Evolutionary conservation across 129 eudicot genomes (phyloP).

Genomic region (Ambrosia trifida): DNA sequence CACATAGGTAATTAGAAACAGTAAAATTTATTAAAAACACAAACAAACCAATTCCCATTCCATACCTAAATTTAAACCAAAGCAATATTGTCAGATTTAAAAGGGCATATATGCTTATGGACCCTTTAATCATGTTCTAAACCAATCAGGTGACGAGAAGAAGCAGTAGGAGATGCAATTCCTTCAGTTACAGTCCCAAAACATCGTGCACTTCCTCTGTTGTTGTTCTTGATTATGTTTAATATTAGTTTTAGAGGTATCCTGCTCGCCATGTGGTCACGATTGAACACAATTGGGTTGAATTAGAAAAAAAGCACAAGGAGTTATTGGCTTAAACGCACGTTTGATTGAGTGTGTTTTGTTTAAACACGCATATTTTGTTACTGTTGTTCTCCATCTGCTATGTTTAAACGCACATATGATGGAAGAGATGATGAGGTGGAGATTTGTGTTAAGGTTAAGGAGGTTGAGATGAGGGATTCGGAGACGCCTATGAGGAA

Average conservation of each 20-base stretch:
- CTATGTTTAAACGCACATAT: no score
- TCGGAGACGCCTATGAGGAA: constrained; percentile 74
- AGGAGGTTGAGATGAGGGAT: constrained; percentile 49
- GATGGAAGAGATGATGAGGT: constrained; percentile 29
- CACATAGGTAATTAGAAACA: not conserved
- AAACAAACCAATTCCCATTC: not conserved
- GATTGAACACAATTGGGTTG: constrained; percentile 3
- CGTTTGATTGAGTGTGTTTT: no score
- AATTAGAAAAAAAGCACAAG: no score
- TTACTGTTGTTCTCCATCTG: no score
- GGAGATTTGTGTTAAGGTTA: constrained; percentile 37
- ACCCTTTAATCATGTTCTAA: constrained; percentile 67
- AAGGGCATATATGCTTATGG: constrained; percentile 46
- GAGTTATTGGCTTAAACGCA: no score
- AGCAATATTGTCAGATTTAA: not conserved
- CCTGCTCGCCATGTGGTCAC: constrained; percentile 51
- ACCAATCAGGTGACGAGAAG: constrained; percentile 58
- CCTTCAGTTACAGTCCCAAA: constrained; percentile 45
- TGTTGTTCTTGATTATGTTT: constrained; percentile 20
- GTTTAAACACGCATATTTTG: no score
- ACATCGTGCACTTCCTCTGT: constrained; percentile 27
- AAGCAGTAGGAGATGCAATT: constrained; percentile 25
- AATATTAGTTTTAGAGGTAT: constrained; percentile 37
- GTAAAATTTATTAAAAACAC: no score
- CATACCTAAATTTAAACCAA: not conserved